Evolutionary conservation across 202 grass and related monocot genomes (phyloP).

Genomic region (Bolboschoenoplectus hybrid): DNA sequence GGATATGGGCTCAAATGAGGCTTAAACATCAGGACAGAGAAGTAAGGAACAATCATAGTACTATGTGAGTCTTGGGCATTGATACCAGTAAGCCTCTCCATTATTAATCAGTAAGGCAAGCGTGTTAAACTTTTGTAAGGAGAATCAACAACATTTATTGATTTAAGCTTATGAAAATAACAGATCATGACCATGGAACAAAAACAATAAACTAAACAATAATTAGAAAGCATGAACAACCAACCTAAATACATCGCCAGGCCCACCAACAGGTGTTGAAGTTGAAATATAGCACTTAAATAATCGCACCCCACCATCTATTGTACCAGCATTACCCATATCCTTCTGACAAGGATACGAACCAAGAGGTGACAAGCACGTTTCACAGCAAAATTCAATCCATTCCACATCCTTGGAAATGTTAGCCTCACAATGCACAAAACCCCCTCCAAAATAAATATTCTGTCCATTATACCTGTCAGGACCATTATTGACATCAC

Average conservation of each 20-base stretch:
- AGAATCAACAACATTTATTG: background rate
- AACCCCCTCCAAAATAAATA: slow-evolving; percentile 80
- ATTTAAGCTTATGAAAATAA: slow-evolving; percentile 9
- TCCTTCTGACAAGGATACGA: slow-evolving; percentile 66
- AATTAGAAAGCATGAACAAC: slow-evolving; percentile 19
- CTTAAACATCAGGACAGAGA: background rate
- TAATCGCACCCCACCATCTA: slow-evolving; percentile 71
- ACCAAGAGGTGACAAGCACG: slow-evolving; percentile 69
- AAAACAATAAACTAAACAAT: background rate
- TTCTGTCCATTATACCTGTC: slow-evolving; percentile 33
- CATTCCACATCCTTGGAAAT: slow-evolving; percentile 72
- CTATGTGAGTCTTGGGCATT: background rate
- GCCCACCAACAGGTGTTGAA: slow-evolving; percentile 44
- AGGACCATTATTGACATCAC: background rate
- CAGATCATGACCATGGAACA: background rate
- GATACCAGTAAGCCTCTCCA: background rate
- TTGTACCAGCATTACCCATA: slow-evolving; percentile 36
- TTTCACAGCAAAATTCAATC: slow-evolving; percentile 71
- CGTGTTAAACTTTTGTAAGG: slow-evolving; percentile 22
- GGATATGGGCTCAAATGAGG: background rate
- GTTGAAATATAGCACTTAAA: slow-evolving; percentile 93
- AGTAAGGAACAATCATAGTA: background rate
- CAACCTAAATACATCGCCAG: slow-evolving; percentile 80
- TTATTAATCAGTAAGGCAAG: background rate
- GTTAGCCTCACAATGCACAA: slow-evolving; percentile 68